Percentiles rank a stretch among this genome's conserved stretches.
These are phyloP conservation scores for Clavariopsis aquatica DNA, from an alignment of 495 filamentous ascomycete species.

Conservation along the genomic window DNA sequence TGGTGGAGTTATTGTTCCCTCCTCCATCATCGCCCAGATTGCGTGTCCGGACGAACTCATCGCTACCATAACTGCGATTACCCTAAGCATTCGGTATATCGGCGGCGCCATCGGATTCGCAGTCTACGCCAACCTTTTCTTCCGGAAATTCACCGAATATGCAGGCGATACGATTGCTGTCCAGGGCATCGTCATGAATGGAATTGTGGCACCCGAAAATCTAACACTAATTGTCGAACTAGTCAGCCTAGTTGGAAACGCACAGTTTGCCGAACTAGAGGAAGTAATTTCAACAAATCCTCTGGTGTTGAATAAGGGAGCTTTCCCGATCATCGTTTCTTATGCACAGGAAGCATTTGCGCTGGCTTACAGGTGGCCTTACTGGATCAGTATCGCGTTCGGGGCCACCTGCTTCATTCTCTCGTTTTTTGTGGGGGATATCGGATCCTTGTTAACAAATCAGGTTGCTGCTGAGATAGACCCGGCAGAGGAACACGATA, in stretches of 20 bases:
- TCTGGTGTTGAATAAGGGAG: slow-evolving; percentile 1
- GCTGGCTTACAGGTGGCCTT: slow-evolving; percentile 4
- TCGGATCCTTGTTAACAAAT: neutral
- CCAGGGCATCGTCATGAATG: slow-evolving; percentile 32
- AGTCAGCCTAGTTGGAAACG: neutral
- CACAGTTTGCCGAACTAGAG: slow-evolving; percentile 5
- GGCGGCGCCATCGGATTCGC: slow-evolving; percentile 39
- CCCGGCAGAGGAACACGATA: neutral
- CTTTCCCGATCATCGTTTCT: neutral
- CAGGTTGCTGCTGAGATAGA: neutral
- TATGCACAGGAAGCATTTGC: slow-evolving; percentile 13
- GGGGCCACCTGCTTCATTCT: neutral
- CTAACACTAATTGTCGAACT: neutral
- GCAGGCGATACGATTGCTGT: slow-evolving; percentile 7
- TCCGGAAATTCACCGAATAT: slow-evolving; percentile 33
- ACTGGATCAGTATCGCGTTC: slow-evolving; percentile 10
- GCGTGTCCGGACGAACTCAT: slow-evolving; percentile 73
- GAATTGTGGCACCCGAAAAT: neutral
- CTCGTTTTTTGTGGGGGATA: neutral
- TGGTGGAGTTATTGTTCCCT: slow-evolving; percentile 72
- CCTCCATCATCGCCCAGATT: slow-evolving; percentile 66
- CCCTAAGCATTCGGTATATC: slow-evolving; percentile 41
- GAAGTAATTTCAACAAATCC: slow-evolving; percentile 7
- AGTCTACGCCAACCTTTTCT: slow-evolving; percentile 25
- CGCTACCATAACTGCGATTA: slow-evolving; percentile 69